Percentiles rank a stretch among this genome's conserved stretches.
Evolutionary conservation across 805 yeast genomes (phyloP).

Genomic region (Lipomyces japonicus): DNA sequence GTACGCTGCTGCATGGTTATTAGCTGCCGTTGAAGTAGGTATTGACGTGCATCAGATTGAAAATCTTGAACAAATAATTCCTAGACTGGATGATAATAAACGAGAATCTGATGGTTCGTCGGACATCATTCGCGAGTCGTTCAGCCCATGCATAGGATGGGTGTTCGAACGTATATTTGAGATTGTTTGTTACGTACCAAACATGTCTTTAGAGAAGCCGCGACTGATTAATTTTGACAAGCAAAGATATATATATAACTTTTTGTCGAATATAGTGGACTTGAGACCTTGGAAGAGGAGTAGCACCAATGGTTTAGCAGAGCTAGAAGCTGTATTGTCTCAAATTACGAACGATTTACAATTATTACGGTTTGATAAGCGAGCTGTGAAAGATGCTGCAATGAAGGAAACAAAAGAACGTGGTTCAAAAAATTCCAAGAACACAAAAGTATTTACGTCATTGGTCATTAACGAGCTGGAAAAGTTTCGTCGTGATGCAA

Average conservation of each 20-base stretch:
- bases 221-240: slow-evolving; percentile 80
- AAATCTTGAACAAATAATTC: slow-evolving; percentile 21
- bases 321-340: slow-evolving; percentile 13
- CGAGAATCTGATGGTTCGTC: slow-evolving; percentile 1
- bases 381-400: slow-evolving; percentile 42
- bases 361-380: slow-evolving; percentile 32
- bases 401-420: slow-evolving; percentile 43
- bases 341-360: slow-evolving; percentile 15
- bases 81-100: not conserved
- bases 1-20: slow-evolving; percentile 65
- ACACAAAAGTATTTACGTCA: slow-evolving; percentile 44
- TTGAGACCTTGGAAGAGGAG: slow-evolving; percentile 37
- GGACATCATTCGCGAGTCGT: slow-evolving; percentile 33
- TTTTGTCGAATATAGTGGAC: slow-evolving; percentile 53
- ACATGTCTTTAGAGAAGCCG: slow-evolving; percentile 63
- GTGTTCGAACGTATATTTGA: slow-evolving; percentile 73
- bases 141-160: slow-evolving; percentile 93
- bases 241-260: slow-evolving; percentile 62
- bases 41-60: slow-evolving; percentile 28
- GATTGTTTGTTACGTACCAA: slow-evolving; percentile 71
- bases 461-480: slow-evolving; percentile 50
- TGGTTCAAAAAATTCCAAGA: slow-evolving; percentile 36
- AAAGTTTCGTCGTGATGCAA: slow-evolving; percentile 51
- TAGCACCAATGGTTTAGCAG: slow-evolving; percentile 19
- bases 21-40: slow-evolving; percentile 46